Base-by-base conservation (phyloP, 768 basidiomycete genomes). In the Phlebiopsis flavidoalba region DNA sequence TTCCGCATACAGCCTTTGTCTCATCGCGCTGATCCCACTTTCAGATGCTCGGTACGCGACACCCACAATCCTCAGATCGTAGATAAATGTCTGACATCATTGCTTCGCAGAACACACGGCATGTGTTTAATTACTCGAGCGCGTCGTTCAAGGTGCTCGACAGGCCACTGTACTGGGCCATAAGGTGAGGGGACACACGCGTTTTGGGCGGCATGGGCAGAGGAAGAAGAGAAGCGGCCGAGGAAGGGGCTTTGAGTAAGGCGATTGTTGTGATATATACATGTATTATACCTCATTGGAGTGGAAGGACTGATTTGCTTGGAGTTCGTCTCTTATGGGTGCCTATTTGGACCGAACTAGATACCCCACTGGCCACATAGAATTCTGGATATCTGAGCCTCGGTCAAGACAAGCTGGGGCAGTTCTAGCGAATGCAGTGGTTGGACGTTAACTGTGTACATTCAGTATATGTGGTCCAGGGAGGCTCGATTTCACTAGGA, bases 111-210 rank as follows among this genome's bases (percentile, higher is more conserved):
- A 82, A 87, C 57, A 83, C 93, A 35, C 81, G 87, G 51, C 86
- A 93, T 72, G 88, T 94, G n/a, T 83, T n/a, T 95, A 49, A 83
- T 97, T 54, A 86, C 86, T n/a, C 21, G 85, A 84, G 58, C 81
- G 79, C 12, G 86, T 87, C 4, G 91, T 90, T 8, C 81, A 80
- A 49, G 87, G 87, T 0, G n/a, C 76, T 83, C 57, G 76, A 77
- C 15, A 74, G 81, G 6, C 85, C 92, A 1, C 75, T 84, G 64
- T 95, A 94, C 69, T 97, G 91, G 88, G 77, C 79, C 43, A 81
- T n/a, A 82, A 63, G 84, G 83, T 1, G 84, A 90, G 58, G 84
- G 76, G 0, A 77, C 84, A n/a, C n/a, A n/a, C 3, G 78, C 79
- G 24, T 93, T 92, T 68, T 91, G 88, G 85, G 81, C 85, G 56